phyloP scores from a whole-genome alignment of 106 monocot genomes.

The Agapanthus africanus region DNA sequence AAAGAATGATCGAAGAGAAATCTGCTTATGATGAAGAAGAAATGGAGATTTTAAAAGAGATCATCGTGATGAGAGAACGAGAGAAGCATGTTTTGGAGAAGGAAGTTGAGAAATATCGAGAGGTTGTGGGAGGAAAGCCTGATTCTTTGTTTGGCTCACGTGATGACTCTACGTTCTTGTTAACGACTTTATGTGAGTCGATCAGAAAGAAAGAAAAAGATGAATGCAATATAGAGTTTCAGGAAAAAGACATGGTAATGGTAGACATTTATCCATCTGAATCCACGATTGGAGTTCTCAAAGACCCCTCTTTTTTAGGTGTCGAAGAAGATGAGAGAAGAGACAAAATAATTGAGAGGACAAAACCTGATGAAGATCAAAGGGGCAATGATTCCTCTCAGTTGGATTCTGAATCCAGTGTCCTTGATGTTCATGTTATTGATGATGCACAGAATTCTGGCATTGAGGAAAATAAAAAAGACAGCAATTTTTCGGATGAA shows the following conservation, averaged over 20 bases:
- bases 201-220: background rate
- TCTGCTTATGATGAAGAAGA: conserved; percentile 81
- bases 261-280: conserved; percentile 18
- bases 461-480: conserved; percentile 10
- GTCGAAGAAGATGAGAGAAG: no score
- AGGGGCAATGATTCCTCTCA: conserved; percentile 13
- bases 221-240: conserved; percentile 18
- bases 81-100: conserved; percentile 66
- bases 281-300: background rate
- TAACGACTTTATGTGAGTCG: no score
- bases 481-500: conserved; percentile 1
- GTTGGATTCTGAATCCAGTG: conserved; percentile 19
- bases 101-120: conserved; percentile 54
- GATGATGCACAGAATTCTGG: conserved; percentile 22
- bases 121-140: background rate
- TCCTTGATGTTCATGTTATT: conserved; percentile 68
- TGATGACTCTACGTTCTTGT: conserved; percentile 14
- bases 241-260: conserved; percentile 43
- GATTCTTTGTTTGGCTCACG: conserved; percentile 16
- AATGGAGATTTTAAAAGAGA: conserved; percentile 79
- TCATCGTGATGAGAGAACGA: conserved; percentile 63
- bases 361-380: background rate
- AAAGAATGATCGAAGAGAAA: conserved; percentile 74
- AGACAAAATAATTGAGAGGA: no score
- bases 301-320: no score